Evolutionary conservation across 1,284 basidiomycete genomes (phyloP).

Genomic region (Xanthoconium separans): DNA sequence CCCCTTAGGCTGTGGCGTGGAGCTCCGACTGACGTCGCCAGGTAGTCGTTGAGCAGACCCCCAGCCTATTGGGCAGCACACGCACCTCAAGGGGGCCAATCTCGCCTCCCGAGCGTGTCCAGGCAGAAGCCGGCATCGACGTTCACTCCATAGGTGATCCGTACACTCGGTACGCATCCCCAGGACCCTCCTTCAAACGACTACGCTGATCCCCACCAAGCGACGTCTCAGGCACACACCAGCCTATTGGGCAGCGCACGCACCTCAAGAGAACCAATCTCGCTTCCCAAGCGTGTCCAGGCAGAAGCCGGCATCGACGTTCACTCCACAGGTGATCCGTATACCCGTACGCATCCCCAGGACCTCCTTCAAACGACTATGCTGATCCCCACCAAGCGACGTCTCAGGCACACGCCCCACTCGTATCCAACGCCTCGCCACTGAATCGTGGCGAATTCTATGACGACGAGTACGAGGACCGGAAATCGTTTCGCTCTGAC

Average conservation of each 20-base stretch:
- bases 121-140: slow-evolving; percentile 72
- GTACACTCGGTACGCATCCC: slow-evolving; percentile 71
- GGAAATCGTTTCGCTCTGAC: slow-evolving; percentile 71
- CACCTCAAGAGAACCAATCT: too few species aligned
- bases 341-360: slow-evolving; percentile 68
- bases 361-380: slow-evolving; percentile 43
- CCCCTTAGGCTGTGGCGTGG: too few species aligned
- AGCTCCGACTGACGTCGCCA: too few species aligned
- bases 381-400: slow-evolving; percentile 45
- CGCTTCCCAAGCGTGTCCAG: too few species aligned
- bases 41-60: too few species aligned
- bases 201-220: slow-evolving; percentile 49
- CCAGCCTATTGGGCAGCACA: too few species aligned
- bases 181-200: slow-evolving; percentile 43
- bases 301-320: slow-evolving; percentile 72
- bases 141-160: slow-evolving; percentile 71
- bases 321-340: slow-evolving; percentile 71
- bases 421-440: slow-evolving; percentile 78
- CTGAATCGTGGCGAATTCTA: slow-evolving; percentile 70
- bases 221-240: slow-evolving; percentile 54
- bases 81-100: too few species aligned
- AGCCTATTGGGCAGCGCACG: too few species aligned
- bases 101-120: too few species aligned
- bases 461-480: slow-evolving; percentile 79
- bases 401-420: slow-evolving; percentile 63